phyloP scores from a whole-genome alignment of 768 basidiomycete species.

The Paxillus rubicundulus region DNA sequence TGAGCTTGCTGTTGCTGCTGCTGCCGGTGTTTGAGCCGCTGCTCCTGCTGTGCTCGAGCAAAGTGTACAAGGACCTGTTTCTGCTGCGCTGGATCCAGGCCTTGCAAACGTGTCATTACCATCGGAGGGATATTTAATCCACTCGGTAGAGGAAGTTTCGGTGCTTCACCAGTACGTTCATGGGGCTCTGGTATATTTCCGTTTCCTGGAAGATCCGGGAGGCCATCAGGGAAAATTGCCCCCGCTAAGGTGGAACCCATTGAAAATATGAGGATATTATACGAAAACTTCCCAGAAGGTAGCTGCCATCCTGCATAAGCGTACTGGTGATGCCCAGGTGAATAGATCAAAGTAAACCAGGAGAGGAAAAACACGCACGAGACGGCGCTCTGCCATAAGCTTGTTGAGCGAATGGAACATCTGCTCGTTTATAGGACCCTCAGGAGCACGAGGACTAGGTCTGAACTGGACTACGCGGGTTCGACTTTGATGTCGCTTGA shows the following conservation, averaged over 20 bases:
- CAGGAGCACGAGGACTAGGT: slow-evolving; percentile 30
- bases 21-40: slow-evolving; percentile 13
- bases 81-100: slow-evolving; percentile 24
- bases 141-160: neutral
- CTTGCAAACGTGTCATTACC: slow-evolving; percentile 18
- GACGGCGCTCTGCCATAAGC: slow-evolving; percentile 40
- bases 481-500: slow-evolving; percentile 35
- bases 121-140: slow-evolving; percentile 8
- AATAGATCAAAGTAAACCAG: neutral
- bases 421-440: slow-evolving; percentile 41
- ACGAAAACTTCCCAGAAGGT: slow-evolving; percentile 41
- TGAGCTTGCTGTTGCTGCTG: slow-evolving; percentile 28
- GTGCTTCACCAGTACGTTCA: slow-evolving; percentile 3
- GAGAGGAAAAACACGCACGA: slow-evolving; percentile 39
- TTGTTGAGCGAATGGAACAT: slow-evolving; percentile 42
- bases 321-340: slow-evolving; percentile 35
- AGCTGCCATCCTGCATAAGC: slow-evolving; percentile 51
- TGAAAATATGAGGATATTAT: slow-evolving; percentile 50
- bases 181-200: slow-evolving; percentile 14
- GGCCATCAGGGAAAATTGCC: slow-evolving; percentile 51
- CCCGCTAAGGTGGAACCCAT: slow-evolving; percentile 37
- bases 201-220: slow-evolving; percentile 40
- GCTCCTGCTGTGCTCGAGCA: slow-evolving; percentile 10
- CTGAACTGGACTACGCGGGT: slow-evolving; percentile 43
- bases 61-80: slow-evolving; percentile 17